phyloP scores from a whole-genome alignment of 257 asterid genomes.

The Lavandula angustifolia region DNA sequence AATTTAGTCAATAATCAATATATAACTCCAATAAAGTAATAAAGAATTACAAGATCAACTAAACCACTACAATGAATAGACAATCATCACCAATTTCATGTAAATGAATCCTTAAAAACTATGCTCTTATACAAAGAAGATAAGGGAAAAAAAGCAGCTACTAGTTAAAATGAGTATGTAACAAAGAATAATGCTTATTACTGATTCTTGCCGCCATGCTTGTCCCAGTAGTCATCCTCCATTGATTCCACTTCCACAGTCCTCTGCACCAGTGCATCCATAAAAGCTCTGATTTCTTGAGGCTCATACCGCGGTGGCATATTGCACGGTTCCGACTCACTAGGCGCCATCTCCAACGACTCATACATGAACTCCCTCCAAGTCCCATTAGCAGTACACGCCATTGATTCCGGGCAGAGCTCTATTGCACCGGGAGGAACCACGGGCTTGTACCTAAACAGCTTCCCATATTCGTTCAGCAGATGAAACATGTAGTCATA shows the following conservation, averaged over 20 bases:
- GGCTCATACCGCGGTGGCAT: conserved; percentile 72
- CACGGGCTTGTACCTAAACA: conserved; percentile 59
- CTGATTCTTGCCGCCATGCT: conserved; percentile 35
- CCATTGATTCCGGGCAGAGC: conserved; percentile 67
- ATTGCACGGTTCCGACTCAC: conserved; percentile 56
- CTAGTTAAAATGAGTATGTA: not conserved
- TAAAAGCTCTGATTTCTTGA: conserved; percentile 44
- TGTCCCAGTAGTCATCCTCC: conserved; percentile 69
- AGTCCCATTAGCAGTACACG: conserved; percentile 50
- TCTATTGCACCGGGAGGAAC: conserved; percentile 60
- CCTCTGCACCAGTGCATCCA: conserved; percentile 43
- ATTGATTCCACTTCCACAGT: conserved; percentile 64
- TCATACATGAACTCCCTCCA: conserved; percentile 73
- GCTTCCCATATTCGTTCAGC: conserved; percentile 70
- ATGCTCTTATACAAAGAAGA: not conserved
- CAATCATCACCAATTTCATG: not conserved
- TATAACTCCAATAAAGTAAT: no score
- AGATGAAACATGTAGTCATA: conserved; percentile 80
- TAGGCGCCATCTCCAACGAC: conserved; percentile 67
- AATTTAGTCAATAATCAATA: no score
- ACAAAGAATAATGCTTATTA: not conserved
- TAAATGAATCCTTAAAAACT: not conserved
- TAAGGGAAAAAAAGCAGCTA: not conserved
- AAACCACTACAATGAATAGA: no score
- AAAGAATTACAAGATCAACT: no score